Evolutionary conservation across 495 filamentous ascomycete species (phyloP), one percentile per base, ranked within the genome.

Genomic region (Penicillium antarcticum): DNA sequence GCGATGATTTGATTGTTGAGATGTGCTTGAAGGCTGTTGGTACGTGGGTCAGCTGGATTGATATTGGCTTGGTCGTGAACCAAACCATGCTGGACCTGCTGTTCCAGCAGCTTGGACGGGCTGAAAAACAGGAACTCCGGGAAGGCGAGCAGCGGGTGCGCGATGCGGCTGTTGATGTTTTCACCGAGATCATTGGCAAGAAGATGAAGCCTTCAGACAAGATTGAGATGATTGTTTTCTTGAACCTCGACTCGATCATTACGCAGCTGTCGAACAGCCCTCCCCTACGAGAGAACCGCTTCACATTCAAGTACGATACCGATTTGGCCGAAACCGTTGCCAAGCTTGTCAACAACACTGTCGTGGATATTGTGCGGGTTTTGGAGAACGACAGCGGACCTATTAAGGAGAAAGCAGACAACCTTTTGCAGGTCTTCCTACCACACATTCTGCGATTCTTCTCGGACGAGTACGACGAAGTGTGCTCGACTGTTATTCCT

Each of bases 41-140:
- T 16, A 88, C 89, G 63, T 99, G 95, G 95, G 91, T 95, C 40
- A 90, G 88, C 77, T 99, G 94, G 94, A 92, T 92, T 52, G 95
- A 97, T 57, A 97, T 99, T 56, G 86, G 85, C 16, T 76, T 99
- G 34, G 83, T 97, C 38, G 87, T 97, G 54, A 94, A 95, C 65
- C 83, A 92, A 57, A 81, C 84, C 35, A 88, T 95, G 75, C 78
- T 97, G 55, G 84, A 79, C 58, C 76, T 89, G 42, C 81, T 99
- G 48, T 87, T 96, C 69, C 85, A 92, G 66, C 80, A 87, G 58
- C 83, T 86, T 50, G 87, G 80, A 50, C 82, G 81, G 57, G 78
- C 79, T 39, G 71, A 69, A 52, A 73, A 76, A 39, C 65, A 76
- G 23, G 77, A 79, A 13, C 56, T 77, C 38, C 63, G 68, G 8